A percentile compares a stretch with the other conserved stretches of the same genome.
phyloP scores from a whole-genome alignment of 1,284 basidiomycete species.

The Ceratobasidium sp. region DNA sequence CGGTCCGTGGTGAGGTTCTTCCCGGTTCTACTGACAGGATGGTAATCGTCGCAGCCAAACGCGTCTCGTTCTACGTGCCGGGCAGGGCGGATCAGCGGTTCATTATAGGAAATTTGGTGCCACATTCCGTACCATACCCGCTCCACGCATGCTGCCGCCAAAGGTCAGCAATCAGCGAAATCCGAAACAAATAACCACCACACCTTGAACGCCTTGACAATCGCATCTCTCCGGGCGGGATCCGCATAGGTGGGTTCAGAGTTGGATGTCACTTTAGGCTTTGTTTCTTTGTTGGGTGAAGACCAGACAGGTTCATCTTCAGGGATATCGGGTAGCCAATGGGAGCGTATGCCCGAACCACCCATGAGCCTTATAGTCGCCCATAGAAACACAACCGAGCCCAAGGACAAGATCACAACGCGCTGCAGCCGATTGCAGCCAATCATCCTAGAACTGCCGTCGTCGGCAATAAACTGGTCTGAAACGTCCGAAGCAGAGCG shows the following conservation, averaged over 20 bases:
- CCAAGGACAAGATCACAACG: slow-evolving; percentile 20
- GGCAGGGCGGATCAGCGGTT: not conserved
- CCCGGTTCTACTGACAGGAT: slow-evolving; percentile 77
- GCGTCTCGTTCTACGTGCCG: slow-evolving; percentile 73
- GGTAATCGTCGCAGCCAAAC: slow-evolving; percentile 88
- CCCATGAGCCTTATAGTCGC: slow-evolving; percentile 13
- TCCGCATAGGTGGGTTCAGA: slow-evolving; percentile 57
- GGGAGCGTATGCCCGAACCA: not conserved
- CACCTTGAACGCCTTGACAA: slow-evolving; percentile 79
- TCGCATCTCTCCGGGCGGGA: slow-evolving; percentile 65
- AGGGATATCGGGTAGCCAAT: slow-evolving; percentile 18
- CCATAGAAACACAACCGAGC: slow-evolving; percentile 34
- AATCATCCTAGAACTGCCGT: slow-evolving; percentile 4
- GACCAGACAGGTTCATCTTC: slow-evolving; percentile 22
- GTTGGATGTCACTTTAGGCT: not conserved
- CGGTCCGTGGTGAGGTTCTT: slow-evolving; percentile 70
- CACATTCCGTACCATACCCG: slow-evolving; percentile 67
- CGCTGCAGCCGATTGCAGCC: slow-evolving; percentile 34
- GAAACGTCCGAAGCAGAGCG: not conserved
- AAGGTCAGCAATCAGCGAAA: not conserved
- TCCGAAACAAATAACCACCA: slow-evolving; percentile 47
- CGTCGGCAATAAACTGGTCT: not conserved
- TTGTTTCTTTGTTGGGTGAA: not conserved
- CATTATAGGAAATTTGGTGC: slow-evolving; percentile 43
- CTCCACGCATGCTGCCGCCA: slow-evolving; percentile 73